These are phyloP conservation scores for Endoconidiophora polonica DNA, from an alignment of 2,329 filamentous ascomycete genomes.

Conservation along the genomic window DNA sequence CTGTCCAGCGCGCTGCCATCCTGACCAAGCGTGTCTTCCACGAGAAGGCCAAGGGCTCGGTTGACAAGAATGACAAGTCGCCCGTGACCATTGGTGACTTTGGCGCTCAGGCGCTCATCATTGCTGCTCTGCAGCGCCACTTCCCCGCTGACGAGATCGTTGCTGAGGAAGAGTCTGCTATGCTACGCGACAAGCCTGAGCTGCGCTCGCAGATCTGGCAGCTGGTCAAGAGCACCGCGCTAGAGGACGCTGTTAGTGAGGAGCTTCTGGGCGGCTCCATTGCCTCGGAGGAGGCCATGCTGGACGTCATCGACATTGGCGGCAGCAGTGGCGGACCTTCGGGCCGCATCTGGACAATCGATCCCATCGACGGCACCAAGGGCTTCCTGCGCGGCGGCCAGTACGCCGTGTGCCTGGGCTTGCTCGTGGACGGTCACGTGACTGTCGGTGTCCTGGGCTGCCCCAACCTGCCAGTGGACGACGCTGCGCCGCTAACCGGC, in stretches of 20 bases:
- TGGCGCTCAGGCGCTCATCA: constrained; percentile 92
- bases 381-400: constrained; percentile 92
- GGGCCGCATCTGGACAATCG: constrained; percentile 86
- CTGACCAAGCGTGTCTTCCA: constrained; percentile 41
- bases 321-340: constrained; percentile 52
- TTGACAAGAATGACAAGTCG: constrained; percentile 81
- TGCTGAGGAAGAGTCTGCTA: constrained; percentile 81
- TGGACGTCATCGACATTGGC: constrained; percentile 50
- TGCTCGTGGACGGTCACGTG: constrained; percentile 86
- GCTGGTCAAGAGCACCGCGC: constrained; percentile 48
- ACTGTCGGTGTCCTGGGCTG: constrained; percentile 89
- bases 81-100: constrained; percentile 97
- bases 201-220: constrained; percentile 63
- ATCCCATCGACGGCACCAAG: constrained; percentile 96
- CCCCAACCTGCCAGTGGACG: constrained; percentile 83
- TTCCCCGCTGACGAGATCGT: constrained; percentile 88
- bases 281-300: constrained; percentile 46
- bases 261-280: constrained; percentile 56
- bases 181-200: constrained; percentile 52
- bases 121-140: constrained; percentile 70
- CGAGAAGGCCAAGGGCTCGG: constrained; percentile 82
- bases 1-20: constrained; percentile 59
- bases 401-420: constrained; percentile 84
- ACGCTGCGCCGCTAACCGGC: constrained; percentile 48
- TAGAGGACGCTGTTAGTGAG: constrained; percentile 40